Evolutionary conservation across 192 early-diverging fungal species (phyloP).

Genomic region (Coemansia sp.): DNA sequence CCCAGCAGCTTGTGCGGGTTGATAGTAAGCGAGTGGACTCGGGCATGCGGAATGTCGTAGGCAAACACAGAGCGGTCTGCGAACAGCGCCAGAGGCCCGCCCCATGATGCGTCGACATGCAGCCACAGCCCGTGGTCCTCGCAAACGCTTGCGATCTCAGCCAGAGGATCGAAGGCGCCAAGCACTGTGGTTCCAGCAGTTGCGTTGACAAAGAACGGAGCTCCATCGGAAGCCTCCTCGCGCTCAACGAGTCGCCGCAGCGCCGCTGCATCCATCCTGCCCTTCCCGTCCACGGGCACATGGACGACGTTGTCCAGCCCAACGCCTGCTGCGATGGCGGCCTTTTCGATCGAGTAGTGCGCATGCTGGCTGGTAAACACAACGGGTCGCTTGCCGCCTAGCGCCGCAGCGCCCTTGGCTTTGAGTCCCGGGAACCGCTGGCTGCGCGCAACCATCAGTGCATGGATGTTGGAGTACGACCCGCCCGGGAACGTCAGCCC

Average conservation of each 20-base stretch:
- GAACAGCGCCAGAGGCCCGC: slow-evolving; percentile 68
- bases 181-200: slow-evolving; percentile 85
- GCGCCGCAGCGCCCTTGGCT: slow-evolving; percentile 44
- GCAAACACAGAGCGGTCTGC: slow-evolving; percentile 26
- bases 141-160: slow-evolving; percentile 58
- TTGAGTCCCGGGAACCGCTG: slow-evolving; percentile 62
- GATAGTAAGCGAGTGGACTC: slow-evolving; percentile 63
- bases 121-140: slow-evolving; percentile 66
- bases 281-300: slow-evolving; percentile 63
- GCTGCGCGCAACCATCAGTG: slow-evolving; percentile 74
- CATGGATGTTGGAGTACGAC: slow-evolving; percentile 71
- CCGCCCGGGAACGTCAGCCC: slow-evolving; percentile 77
- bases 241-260: slow-evolving; percentile 56
- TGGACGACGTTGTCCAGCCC: slow-evolving; percentile 66
- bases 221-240: slow-evolving; percentile 46
- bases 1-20: slow-evolving; percentile 86
- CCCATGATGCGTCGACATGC: slow-evolving; percentile 81
- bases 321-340: slow-evolving; percentile 68
- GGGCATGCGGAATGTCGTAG: slow-evolving; percentile 31
- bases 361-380: slow-evolving; percentile 70
- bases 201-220: slow-evolving; percentile 79
- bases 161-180: slow-evolving; percentile 75
- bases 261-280: slow-evolving; percentile 60
- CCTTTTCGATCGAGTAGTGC: slow-evolving; percentile 77
- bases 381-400: slow-evolving; percentile 37